Base-by-base conservation (phyloP, 1,284 basidiomycete species). In the Trichosporon sp. region DNA sequence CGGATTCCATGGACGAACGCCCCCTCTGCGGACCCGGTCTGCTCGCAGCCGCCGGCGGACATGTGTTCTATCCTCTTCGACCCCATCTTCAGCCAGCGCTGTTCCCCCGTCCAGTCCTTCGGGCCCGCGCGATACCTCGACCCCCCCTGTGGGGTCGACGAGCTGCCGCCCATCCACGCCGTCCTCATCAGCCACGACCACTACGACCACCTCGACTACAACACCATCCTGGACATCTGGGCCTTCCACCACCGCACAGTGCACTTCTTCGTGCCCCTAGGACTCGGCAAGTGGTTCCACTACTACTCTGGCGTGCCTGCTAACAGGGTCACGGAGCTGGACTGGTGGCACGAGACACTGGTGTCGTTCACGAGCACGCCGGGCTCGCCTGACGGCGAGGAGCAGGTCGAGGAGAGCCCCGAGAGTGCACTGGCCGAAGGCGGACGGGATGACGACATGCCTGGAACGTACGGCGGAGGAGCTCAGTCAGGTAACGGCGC, bases 131-230 rank as follows among this genome's bases (percentile, higher is more conserved):
- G 79, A 32, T 74, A 74, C 59, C 70, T 78, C 21, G 70, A 76
- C 46, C 70, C 78, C 1, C 78, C 79, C 10, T 81, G 79, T 66
- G 31, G 59, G 0, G 72, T 81, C n/a, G 68, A 71, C 21, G 70
- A 76, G 31, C 69, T 81, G 14, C 78, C 79, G 2, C 71, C 74
- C 3, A 72, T 81, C 14, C 78, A 81, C 46, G 62, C 75, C 19
- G 73, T 71, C 58, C 75, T 71, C 49, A 80, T 81, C 56, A 76
- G 74, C 2, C 79, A 81, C 63, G 78, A 81, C 65, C 79, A 81
- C 60, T 81, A 81, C 59, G 79, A 81, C 66, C 79, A 81, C 65
- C 70, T 81, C 13, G 79, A 81, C 63, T 79, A 80, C 65, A 72
- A 77, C 62, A 77, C 76, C 8, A 77, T 81, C 36, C 71, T 76